Evolutionary conservation across 2,329 filamentous ascomycete genomes (phyloP).

Genomic region (Chaetomiaceae sp.): DNA sequence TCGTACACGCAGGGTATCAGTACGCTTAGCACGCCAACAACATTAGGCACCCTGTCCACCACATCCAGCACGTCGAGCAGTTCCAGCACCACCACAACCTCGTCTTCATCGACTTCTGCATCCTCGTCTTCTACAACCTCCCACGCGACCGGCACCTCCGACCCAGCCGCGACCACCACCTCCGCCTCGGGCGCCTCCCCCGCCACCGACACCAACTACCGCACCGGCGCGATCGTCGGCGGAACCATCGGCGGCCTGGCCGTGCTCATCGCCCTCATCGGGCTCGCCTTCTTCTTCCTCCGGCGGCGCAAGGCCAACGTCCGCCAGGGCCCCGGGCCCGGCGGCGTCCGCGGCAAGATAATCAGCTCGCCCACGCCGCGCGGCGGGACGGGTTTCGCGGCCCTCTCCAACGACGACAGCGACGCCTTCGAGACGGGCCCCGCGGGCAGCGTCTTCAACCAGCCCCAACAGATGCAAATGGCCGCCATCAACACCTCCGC

Average conservation of each 20-base stretch:
- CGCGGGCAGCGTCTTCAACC: slow-evolving; percentile 3
- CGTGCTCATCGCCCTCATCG: slow-evolving; percentile 40
- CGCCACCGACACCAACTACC: slow-evolving; percentile 25
- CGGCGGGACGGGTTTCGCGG: slow-evolving; percentile 36
- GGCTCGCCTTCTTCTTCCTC: slow-evolving; percentile 41
- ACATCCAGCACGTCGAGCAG: slow-evolving; percentile 18
- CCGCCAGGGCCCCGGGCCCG: slow-evolving; percentile 40
- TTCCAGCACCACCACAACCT: slow-evolving; percentile 19
- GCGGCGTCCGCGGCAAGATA: slow-evolving; percentile 34
- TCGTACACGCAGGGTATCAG: slow-evolving; percentile 38
- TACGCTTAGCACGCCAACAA: slow-evolving; percentile 40
- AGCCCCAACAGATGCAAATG: background rate
- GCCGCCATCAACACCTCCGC: background rate
- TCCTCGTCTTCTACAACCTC: slow-evolving; percentile 12
- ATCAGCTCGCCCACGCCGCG: slow-evolving; percentile 33
- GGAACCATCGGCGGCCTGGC: slow-evolving; percentile 51
- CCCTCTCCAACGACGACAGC: slow-evolving; percentile 34
- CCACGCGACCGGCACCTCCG: background rate
- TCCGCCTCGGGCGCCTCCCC: slow-evolving; percentile 9
- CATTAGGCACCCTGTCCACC: slow-evolving; percentile 32
- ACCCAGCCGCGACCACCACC: slow-evolving; percentile 5
- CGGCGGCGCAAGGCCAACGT: slow-evolving; percentile 41
- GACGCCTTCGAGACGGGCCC: slow-evolving; percentile 31
- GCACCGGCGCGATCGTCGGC: slow-evolving; percentile 51
- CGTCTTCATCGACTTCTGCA: slow-evolving; percentile 3